Base-by-base conservation (phyloP, 345 rosid species). In the Mercurialis annua region DNA sequence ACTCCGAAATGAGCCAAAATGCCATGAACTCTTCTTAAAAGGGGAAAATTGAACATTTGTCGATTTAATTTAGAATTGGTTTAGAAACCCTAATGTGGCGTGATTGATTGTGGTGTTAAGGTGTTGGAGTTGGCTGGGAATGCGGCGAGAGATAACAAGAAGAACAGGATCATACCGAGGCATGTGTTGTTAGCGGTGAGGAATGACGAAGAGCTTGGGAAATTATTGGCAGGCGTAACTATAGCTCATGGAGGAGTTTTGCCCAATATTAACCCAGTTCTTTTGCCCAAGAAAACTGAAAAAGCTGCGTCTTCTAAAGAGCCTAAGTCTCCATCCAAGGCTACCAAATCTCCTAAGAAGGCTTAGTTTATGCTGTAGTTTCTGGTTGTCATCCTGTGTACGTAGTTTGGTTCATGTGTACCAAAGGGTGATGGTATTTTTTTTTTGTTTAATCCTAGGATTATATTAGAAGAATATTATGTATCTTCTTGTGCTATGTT, bases 71-170 rank as follows among this genome's bases (percentile, higher is more conserved):
- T n/a, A n/a, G n/a, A 53, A 53, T 53, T 3, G 2, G 55, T 24
- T 24, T 11, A 46, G 49, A 46, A 4, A n/a, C n/a, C n/a, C 17
- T 46, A 0, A 46, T 46, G 5, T 46, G 15, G 49, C 18, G 14
- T 9, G 14, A 46, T 1, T 12, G 1, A 1, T 46, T 7, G 14
- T 12, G 18, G 24, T 20, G 30, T n/a, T n/a, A 14, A 79, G 83
- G 83, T 79, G 9, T 34, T 79, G 64, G 83, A 76, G 69, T 47
- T 79, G 48, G 80, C 83, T 31, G 83, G 83, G 0, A 79, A 79
- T 66, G 83, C 80, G 5, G 83, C 83, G 6, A 59, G 83, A 47
- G 83, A 79, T 44, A 79, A 79, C 78, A 79, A 79, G 77, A 79
- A 79, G 71, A 76, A 62, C 42, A 79, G 83, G 34, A 76, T 79